Evolutionary conservation across 2,329 filamentous ascomycete species (phyloP).

Genomic region (Ophiocordyceps unilateralis): DNA sequence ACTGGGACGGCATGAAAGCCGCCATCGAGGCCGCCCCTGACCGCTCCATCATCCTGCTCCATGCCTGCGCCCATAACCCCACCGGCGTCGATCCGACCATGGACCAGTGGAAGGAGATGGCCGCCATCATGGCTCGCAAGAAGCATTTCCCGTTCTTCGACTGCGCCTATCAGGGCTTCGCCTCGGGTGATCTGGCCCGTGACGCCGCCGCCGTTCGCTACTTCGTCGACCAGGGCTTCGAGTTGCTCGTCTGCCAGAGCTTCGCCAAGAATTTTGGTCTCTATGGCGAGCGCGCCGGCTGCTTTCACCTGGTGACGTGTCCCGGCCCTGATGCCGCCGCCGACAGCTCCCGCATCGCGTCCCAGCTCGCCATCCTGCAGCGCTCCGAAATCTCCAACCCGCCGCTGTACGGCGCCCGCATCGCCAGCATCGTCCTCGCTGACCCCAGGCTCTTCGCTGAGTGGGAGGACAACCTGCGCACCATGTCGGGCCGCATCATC

Average conservation of each 20-base stretch:
- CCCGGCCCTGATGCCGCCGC: conserved; percentile 49
- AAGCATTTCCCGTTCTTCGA: conserved; percentile 97
- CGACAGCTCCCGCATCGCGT: conserved; percentile 50
- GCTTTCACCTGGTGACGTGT: conserved; percentile 81
- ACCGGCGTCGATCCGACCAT: conserved; percentile 90
- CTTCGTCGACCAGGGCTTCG: conserved; percentile 84
- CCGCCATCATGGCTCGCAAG: conserved; percentile 55
- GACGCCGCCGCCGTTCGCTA: conserved; percentile 89
- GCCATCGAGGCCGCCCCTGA: conserved; percentile 54
- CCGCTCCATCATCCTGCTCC: conserved; percentile 74
- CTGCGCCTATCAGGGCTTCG: conserved; percentile 94
- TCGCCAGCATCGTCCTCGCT: conserved; percentile 73
- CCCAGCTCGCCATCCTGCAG: conserved; percentile 85
- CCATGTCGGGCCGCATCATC: conserved; percentile 92
- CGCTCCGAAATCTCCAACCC: conserved; percentile 96
- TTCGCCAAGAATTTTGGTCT: conserved; percentile 98
- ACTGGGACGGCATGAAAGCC: conserved; percentile 75
- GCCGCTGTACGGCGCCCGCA: conserved; percentile 81
- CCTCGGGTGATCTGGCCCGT: conserved; percentile 68
- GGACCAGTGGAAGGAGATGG: conserved; percentile 88
- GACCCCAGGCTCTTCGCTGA: conserved; percentile 65
- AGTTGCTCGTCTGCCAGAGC: conserved; percentile 74
- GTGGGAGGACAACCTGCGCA: conserved; percentile 82
- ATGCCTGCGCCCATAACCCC: conserved; percentile 95
- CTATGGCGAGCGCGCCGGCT: conserved; percentile 89